phyloP scores from a whole-genome alignment of 345 rosid genomes.

The Lumnitzera racemosa region DNA sequence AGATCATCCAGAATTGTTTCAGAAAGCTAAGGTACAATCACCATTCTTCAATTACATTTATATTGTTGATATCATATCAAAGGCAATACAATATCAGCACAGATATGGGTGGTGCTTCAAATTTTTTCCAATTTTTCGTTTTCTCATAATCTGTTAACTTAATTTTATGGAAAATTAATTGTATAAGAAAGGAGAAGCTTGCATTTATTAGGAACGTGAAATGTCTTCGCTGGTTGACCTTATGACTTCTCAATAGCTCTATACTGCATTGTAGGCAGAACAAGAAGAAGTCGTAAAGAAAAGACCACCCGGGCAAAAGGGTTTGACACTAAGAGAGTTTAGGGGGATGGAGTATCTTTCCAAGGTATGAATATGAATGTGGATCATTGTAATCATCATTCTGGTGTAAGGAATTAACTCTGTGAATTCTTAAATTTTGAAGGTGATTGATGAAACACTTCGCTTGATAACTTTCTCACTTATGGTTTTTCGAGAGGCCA shows the following conservation, averaged over 20 bases:
- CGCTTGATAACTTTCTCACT: conserved; percentile 14
- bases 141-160: no score
- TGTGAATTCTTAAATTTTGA: not conserved
- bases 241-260: no score
- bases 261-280: conserved; percentile 16
- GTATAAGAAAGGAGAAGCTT: no score
- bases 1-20: conserved; percentile 15
- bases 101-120: no score
- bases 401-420: not conserved
- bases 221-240: no score
- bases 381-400: not conserved
- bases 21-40: conserved; percentile 21
- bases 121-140: no score
- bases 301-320: conserved; percentile 11
- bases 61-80: not conserved
- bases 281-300: conserved; percentile 22
- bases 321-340: conserved; percentile 17
- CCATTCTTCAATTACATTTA: not conserved
- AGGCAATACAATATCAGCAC: not conserved
- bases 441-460: conserved; percentile 27
- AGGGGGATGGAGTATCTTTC: conserved; percentile 19
- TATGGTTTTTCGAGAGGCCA: conserved; percentile 19
- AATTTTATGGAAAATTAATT: no score
- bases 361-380: conserved; percentile 7
- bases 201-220: no score